Evolutionary conservation across 345 rosid genomes (phyloP).

Genomic region (Eucalyptus erythrocorys): DNA sequence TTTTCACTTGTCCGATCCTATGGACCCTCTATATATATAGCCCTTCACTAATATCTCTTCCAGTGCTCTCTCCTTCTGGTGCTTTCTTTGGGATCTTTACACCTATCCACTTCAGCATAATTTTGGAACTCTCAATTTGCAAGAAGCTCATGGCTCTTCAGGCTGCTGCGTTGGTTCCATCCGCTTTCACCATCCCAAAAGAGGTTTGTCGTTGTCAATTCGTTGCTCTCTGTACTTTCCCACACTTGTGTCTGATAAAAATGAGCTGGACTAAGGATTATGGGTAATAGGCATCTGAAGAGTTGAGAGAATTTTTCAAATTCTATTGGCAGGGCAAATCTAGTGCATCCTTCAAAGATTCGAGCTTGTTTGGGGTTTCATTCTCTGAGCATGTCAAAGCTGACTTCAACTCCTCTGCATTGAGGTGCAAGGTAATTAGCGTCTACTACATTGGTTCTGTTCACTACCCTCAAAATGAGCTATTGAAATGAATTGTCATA

Average conservation of each 20-base stretch:
- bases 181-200: constrained; percentile 43
- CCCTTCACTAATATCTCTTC: constrained; percentile 5
- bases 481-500: not conserved
- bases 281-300: not conserved
- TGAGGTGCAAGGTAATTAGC: constrained; percentile 48
- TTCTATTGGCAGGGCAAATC: constrained; percentile 37
- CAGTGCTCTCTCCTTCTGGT: not conserved
- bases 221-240: not conserved
- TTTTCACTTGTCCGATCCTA: not conserved
- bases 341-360: constrained; percentile 52
- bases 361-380: constrained; percentile 67
- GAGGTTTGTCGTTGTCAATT: constrained; percentile 28
- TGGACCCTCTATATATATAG: constrained; percentile 1
- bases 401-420: constrained; percentile 36
- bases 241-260: not conserved
- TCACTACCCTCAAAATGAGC: not conserved
- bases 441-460: not conserved
- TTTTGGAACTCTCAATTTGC: not conserved
- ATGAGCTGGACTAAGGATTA: not conserved
- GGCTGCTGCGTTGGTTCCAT: constrained; percentile 66
- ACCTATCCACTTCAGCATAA: not conserved
- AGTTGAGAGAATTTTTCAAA: not conserved
- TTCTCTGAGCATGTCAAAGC: constrained; percentile 42
- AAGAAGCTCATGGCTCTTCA: constrained; percentile 47
- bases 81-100: not conserved